phyloP scores from a whole-genome alignment of 352 stramenopile species.

The Paralagenidium karlingii region DNA sequence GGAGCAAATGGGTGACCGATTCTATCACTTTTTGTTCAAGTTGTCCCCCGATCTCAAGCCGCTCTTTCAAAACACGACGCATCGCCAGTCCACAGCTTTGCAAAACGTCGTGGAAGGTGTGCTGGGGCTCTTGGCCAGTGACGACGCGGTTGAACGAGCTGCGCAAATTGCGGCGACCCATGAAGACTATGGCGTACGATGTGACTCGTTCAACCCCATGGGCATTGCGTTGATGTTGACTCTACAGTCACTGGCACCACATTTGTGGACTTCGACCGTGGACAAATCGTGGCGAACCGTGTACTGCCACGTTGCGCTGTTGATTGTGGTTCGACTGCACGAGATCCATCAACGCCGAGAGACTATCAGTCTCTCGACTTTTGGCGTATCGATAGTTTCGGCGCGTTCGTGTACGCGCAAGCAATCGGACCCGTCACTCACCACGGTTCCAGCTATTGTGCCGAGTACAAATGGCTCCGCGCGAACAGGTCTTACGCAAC shows the following conservation, averaged over 20 bases:
- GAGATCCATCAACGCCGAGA: too few relatives aligned
- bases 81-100: constrained; percentile 47
- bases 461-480: too few relatives aligned
- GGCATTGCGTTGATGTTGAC: constrained; percentile 13
- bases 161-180: constrained; percentile 15
- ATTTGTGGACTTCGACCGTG: constrained; percentile 14
- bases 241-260: constrained; percentile 11
- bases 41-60: constrained; percentile 46
- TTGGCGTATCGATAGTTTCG: too few relatives aligned
- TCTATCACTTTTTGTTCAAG: constrained; percentile 57
- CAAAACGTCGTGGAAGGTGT: constrained; percentile 54
- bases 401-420: too few relatives aligned
- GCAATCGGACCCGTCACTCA: too few relatives aligned
- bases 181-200: constrained; percentile 22
- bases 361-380: too few relatives aligned
- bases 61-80: constrained; percentile 37
- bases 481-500: too few relatives aligned
- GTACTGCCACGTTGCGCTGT: constrained; percentile 15
- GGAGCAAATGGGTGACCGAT: constrained; percentile 52
- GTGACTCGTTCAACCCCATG: constrained; percentile 19
- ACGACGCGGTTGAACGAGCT: too few relatives aligned
- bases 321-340: too few relatives aligned
- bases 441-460: too few relatives aligned
- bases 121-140: constrained; percentile 41
- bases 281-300: constrained; percentile 12